Percentiles rank a stretch among this genome's conserved stretches.
These are phyloP conservation scores for Rubia tinctorum DNA, from an alignment of 305 asterid species.

Conservation along the genomic window DNA sequence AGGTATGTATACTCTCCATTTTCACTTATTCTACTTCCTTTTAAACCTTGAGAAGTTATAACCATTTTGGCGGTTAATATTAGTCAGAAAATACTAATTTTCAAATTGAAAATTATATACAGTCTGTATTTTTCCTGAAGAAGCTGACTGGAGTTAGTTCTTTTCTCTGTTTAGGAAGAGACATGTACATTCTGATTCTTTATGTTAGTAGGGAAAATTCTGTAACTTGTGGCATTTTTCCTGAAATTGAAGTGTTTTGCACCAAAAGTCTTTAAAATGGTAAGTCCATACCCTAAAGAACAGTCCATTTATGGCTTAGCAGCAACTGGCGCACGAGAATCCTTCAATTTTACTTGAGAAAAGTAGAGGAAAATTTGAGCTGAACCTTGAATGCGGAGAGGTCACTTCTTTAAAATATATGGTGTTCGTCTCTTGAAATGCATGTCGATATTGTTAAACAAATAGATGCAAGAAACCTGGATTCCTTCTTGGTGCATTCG, in stretches of 20 bases:
- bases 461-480: not conserved
- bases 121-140: not conserved
- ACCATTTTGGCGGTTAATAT: not conserved
- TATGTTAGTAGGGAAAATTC: not conserved
- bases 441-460: not conserved
- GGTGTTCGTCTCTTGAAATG: not conserved
- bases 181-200: not conserved
- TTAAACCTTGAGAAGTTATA: not conserved
- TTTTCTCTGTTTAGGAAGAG: not conserved
- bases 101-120: too few species aligned
- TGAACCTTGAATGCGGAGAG: not conserved
- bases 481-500: not conserved
- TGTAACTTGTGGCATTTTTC: not conserved
- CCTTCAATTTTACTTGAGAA: not conserved
- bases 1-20: constrained; percentile 42
- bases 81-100: not conserved
- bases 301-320: not conserved
- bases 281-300: not conserved
- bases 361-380: not conserved
- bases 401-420: not conserved
- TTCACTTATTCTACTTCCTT: not conserved
- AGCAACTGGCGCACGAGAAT: not conserved
- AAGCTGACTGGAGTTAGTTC: not conserved
- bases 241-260: not conserved
- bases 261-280: not conserved